A percentile compares a stretch with the other conserved stretches of the same genome.
Evolutionary conservation across 192 early-diverging fungal species (phyloP).

Genomic region (Gryganskiella cystojenkinii): DNA sequence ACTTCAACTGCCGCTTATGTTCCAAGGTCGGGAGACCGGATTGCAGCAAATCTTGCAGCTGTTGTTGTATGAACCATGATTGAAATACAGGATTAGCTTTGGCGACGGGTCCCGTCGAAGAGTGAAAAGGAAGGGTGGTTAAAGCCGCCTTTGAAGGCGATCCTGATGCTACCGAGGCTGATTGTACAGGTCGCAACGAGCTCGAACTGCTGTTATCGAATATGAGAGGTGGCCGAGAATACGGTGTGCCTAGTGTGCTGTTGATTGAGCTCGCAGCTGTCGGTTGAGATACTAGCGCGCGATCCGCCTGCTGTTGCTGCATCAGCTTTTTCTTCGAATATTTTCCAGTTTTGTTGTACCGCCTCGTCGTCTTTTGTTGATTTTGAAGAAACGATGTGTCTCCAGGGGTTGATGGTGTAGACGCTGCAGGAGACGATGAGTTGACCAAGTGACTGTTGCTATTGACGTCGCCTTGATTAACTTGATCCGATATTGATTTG

Average conservation of each 20-base stretch:
- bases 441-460: not conserved
- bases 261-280: not conserved
- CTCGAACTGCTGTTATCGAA: too few species aligned
- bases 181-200: not conserved
- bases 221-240: too few species aligned
- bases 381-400: not conserved
- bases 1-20: conserved; percentile 28
- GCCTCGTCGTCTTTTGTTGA: conserved; percentile 59
- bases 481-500: too few species aligned
- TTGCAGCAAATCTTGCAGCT: not conserved
- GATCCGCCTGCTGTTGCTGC: conserved; percentile 26
- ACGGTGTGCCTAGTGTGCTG: too few species aligned
- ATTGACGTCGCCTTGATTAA: conserved; percentile 16
- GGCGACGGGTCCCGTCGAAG: not conserved
- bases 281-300: not conserved
- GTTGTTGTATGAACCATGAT: not conserved
- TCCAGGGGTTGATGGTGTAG: conserved; percentile 21
- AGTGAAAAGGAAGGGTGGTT: too few species aligned
- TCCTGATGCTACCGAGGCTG: not conserved
- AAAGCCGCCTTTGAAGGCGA: too few species aligned
- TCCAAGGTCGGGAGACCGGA: conserved; percentile 20
- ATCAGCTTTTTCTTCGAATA: conserved; percentile 65
- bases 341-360: conserved; percentile 69
- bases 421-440: conserved; percentile 20
- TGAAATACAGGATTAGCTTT: not conserved